Percentiles rank a stretch among this genome's conserved stretches.
Conservation (phyloP, 208 protist genomes). For the Herpetomonas samuelpessoai region DNA sequence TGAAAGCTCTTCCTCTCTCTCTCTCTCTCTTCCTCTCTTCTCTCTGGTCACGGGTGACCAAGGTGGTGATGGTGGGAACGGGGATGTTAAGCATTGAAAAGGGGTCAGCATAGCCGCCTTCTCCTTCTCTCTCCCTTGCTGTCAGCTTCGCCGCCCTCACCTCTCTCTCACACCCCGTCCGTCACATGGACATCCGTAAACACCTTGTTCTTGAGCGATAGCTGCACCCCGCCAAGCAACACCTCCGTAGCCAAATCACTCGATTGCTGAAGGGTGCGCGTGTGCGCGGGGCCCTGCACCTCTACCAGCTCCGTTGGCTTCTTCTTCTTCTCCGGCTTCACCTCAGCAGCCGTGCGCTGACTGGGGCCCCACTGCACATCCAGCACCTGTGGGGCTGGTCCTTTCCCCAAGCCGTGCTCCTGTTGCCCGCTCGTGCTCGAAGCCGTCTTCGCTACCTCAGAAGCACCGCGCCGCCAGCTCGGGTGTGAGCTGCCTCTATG, state of each 20-base stretch:
- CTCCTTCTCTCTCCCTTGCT: no score
- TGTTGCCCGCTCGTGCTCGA: no score
- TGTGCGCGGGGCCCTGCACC: background rate
- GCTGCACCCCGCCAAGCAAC: slow-evolving; percentile 12
- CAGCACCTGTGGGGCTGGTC: background rate
- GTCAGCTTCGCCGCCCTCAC: no score
- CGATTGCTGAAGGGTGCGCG: background rate
- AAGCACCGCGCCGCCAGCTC: background rate
- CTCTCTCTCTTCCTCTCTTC: no score
- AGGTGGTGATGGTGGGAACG: no score
- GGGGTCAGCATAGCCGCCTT: no score
- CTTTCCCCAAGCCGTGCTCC: no score
- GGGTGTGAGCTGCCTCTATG: background rate
- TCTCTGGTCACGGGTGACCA: no score
- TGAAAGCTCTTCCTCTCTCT: no score
- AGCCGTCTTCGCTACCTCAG: background rate
- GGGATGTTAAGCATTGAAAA: no score
- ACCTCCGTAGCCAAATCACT: slow-evolving; percentile 7
- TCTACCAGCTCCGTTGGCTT: background rate
- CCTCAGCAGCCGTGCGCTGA: background rate
- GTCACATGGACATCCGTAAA: no score
- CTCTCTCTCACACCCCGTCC: no score
- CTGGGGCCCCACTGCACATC: background rate
- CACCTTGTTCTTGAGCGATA: slow-evolving; percentile 8
- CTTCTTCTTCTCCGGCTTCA: background rate